phyloP scores from a whole-genome alignment of 495 filamentous ascomycete genomes.

The Podospora tetraspora region DNA sequence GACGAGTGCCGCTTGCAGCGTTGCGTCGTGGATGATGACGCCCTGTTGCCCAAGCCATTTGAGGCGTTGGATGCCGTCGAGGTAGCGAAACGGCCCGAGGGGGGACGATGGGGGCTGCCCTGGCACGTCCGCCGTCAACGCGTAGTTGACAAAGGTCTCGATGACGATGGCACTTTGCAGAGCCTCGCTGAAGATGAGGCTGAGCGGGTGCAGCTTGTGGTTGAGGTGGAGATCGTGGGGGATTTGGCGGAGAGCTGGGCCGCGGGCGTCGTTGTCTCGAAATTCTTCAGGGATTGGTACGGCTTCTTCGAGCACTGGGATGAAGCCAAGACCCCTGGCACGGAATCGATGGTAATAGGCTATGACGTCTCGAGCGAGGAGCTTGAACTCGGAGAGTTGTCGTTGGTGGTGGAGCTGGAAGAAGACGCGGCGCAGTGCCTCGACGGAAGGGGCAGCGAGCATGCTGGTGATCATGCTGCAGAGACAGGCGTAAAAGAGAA shows the following conservation, averaged over 20 bases:
- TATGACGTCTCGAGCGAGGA: background rate
- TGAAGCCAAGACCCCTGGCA: background rate
- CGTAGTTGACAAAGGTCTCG: background rate
- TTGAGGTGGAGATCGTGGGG: background rate
- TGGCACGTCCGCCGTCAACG: background rate
- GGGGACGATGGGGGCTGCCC: background rate
- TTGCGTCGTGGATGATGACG: background rate
- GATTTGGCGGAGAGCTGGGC: background rate
- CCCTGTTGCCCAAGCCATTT: background rate
- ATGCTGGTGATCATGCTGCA: conserved; percentile 12
- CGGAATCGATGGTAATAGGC: background rate
- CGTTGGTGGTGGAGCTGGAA: conserved; percentile 14
- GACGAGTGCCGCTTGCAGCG: background rate
- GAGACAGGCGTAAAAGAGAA: conserved; percentile 14
- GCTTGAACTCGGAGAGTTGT: conserved; percentile 26
- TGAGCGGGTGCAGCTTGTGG: background rate
- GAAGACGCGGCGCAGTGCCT: conserved; percentile 27
- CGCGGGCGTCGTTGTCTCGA: background rate
- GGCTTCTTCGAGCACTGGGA: background rate
- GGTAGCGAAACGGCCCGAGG: background rate
- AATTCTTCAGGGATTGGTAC: background rate
- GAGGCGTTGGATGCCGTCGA: background rate
- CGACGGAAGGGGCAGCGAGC: conserved; percentile 10
- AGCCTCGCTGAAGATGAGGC: background rate
- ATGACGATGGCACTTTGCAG: background rate